phyloP scores from a whole-genome alignment of 2,329 filamentous ascomycete species.

The Pseudogymnoascus sp. region DNA sequence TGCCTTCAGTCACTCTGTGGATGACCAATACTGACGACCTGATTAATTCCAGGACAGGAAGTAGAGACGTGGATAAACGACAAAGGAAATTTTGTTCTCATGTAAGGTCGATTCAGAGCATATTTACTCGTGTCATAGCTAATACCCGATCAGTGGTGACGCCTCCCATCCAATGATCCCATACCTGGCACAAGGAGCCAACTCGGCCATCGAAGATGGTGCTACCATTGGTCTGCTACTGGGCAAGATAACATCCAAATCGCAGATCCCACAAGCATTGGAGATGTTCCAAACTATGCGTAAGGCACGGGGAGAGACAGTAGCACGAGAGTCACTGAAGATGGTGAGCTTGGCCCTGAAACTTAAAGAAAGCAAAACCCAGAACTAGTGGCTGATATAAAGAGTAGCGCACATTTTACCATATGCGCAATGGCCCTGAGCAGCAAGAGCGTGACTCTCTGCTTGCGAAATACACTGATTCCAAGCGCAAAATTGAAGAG shows the following conservation, averaged over 20 bases:
- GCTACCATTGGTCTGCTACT: conserved; percentile 55
- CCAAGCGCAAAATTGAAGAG: conserved; percentile 43
- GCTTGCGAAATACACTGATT: conserved; percentile 41
- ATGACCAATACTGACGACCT: conserved; percentile 21
- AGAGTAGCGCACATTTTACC: conserved; percentile 41
- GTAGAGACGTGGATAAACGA: conserved; percentile 19
- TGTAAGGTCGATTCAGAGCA: background rate
- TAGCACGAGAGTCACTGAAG: conserved; percentile 55
- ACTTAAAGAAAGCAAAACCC: conserved; percentile 17
- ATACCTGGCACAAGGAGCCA: conserved; percentile 58
- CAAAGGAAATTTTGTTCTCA: conserved; percentile 18
- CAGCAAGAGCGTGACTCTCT: conserved; percentile 49
- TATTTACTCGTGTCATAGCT: background rate
- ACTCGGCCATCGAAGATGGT: conserved; percentile 60
- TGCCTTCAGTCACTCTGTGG: background rate
- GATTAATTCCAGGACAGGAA: conserved; percentile 23
- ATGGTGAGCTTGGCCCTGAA: background rate
- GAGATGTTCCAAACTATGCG: conserved; percentile 39
- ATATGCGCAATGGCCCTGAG: conserved; percentile 46
- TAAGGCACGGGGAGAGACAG: conserved; percentile 42
- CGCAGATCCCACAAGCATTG: conserved; percentile 37
- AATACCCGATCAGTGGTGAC: conserved; percentile 38
- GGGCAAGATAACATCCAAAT: conserved; percentile 38
- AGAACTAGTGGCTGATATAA: background rate
- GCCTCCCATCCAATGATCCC: conserved; percentile 58